Conservation (phyloP, 2,329 filamentous ascomycete species). For the Xylaria sp. region DNA sequence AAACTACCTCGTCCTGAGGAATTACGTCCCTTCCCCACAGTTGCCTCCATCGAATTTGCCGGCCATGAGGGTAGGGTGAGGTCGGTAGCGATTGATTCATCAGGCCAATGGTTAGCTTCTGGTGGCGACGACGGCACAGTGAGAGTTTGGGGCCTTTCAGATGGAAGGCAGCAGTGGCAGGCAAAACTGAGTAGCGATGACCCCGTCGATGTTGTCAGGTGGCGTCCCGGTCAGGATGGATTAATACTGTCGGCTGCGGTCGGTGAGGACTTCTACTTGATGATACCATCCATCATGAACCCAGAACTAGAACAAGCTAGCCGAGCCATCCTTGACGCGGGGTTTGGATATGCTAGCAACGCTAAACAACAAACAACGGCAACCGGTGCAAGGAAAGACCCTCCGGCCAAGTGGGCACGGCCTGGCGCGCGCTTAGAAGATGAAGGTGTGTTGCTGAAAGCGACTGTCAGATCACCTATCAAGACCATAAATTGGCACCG, state of each 20-base stretch:
- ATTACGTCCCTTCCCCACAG: constrained; percentile 92
- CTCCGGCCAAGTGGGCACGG: constrained; percentile 84
- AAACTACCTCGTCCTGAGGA: constrained; percentile 95
- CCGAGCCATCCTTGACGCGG: constrained; percentile 81
- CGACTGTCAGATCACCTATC: constrained; percentile 81
- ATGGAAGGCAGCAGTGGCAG: constrained; percentile 88
- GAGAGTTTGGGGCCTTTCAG: constrained; percentile 87
- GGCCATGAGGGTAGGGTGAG: constrained; percentile 91
- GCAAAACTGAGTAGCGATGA: constrained; percentile 81
- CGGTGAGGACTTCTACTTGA: constrained; percentile 86
- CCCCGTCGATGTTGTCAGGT: constrained; percentile 85
- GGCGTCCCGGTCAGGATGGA: constrained; percentile 86
- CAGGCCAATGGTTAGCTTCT: constrained; percentile 86
- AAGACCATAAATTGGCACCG: constrained; percentile 96
- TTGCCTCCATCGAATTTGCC: constrained; percentile 85
- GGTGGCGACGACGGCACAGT: constrained; percentile 95
- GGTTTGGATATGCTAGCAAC: constrained; percentile 91
- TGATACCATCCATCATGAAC: constrained; percentile 78
- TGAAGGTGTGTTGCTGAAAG: constrained; percentile 81
- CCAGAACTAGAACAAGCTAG: constrained; percentile 80
- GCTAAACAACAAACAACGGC: constrained; percentile 66
- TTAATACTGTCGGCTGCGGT: constrained; percentile 85
- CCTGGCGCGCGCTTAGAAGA: constrained; percentile 79
- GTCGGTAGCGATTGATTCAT: constrained; percentile 84
- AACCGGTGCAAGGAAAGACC: constrained; percentile 74